Conservation (phyloP, 2,329 filamentous ascomycete genomes). For the Colletotrichum incanum region DNA sequence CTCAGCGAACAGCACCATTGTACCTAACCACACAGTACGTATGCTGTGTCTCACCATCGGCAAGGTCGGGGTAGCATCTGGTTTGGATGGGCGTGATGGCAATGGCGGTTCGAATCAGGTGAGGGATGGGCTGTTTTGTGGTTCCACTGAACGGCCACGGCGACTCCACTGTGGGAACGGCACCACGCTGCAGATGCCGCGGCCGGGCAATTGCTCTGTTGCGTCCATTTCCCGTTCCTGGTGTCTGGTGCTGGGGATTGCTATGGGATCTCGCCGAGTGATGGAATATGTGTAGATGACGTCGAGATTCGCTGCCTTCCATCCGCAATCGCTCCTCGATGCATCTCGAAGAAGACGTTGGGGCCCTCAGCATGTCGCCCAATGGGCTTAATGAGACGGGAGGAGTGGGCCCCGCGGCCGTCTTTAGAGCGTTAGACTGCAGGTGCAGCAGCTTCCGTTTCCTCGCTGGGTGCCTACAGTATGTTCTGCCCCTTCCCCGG, state of each 20-base stretch:
- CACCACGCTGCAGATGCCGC: background rate
- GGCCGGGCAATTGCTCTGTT: background rate
- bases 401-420: conserved; percentile 15
- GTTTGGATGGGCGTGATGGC: background rate
- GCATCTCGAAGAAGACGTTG: background rate
- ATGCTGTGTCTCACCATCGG: conserved; percentile 13
- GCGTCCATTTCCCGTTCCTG: background rate
- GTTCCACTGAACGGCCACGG: conserved; percentile 22
- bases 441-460: conserved; percentile 3
- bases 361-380: background rate
- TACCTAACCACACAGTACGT: background rate
- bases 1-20: background rate
- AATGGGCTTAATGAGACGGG: conserved; percentile 4
- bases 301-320: conserved; percentile 12
- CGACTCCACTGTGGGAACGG: conserved; percentile 22
- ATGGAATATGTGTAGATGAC: conserved; percentile 4
- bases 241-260: conserved; percentile 8
- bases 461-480: background rate
- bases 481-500: conserved; percentile 37
- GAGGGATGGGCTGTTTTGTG: conserved; percentile 41
- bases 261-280: conserved; percentile 11
- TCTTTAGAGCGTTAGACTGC: background rate
- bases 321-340: background rate
- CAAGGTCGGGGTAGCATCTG: conserved; percentile 12
- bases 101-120: conserved; percentile 21